These are phyloP conservation scores for Bruguiera hainesii DNA, from an alignment of 441 rosid genomes.

Conservation along the genomic window DNA sequence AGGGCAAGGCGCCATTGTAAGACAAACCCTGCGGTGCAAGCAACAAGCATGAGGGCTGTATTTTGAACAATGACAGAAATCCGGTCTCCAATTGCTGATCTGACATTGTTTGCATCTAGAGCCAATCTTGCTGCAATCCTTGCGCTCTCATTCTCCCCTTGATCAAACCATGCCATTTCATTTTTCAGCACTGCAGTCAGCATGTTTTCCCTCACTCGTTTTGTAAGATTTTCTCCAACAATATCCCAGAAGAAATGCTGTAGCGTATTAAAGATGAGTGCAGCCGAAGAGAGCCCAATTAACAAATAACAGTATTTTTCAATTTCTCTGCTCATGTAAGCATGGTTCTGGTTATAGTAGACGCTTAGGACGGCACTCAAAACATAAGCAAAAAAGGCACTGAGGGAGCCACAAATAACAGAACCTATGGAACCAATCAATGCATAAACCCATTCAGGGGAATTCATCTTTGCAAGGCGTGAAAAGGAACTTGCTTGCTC, in stretches of 20 bases:
- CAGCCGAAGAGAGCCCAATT: conserved; percentile 91
- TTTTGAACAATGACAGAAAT: conserved; percentile 95
- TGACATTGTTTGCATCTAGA: conserved; percentile 93
- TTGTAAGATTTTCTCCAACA: conserved; percentile 96
- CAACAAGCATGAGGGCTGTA: conserved; percentile 85
- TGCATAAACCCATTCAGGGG: conserved; percentile 97
- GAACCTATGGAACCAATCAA: conserved; percentile 91
- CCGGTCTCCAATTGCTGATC: conserved; percentile 97
- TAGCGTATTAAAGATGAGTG: conserved; percentile 80
- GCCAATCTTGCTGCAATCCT: conserved; percentile 88
- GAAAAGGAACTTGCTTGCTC: conserved; percentile 91
- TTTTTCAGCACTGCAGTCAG: conserved; percentile 80
- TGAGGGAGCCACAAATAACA: conserved; percentile 83
- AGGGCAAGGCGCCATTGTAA: conserved; percentile 99
- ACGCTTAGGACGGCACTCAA: conserved; percentile 89
- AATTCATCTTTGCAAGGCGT: conserved; percentile 96
- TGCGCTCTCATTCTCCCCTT: conserved; percentile 93
- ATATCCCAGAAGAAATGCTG: conserved; percentile 98
- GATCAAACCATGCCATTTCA: conserved; percentile 99
- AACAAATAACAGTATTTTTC: conserved; percentile 82
- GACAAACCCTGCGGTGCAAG: conserved; percentile 96
- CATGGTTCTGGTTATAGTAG: conserved; percentile 77
- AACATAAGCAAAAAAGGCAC: conserved; percentile 96
- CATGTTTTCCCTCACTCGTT: conserved; percentile 97
- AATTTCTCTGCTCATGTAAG: conserved; percentile 77